Evolutionary conservation across 805 yeast species (phyloP), one percentile per base, ranked within the genome.

Genomic region (Debaryomyces prosopidis): DNA sequence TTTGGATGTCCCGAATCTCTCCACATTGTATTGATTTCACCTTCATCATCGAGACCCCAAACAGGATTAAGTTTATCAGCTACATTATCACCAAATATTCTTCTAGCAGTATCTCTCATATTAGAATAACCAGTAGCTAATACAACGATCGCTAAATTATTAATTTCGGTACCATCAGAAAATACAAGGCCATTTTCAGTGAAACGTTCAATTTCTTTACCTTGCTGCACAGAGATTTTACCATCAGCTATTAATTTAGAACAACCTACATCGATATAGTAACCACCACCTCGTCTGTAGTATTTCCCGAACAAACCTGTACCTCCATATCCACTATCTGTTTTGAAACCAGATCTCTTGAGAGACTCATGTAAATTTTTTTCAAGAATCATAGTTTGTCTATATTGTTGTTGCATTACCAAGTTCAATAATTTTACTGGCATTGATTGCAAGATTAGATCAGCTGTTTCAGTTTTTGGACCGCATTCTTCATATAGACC

Each of bases 211-310:
- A 74, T 63, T 15, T 54, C 53, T 38, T 52, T 59, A 6, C 73
- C 71, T 39, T 64, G 61, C 55, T 69, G 64, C 39, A 74, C 55
- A 26, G 59, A 55, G 46, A 74, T 66, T 47, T 68, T 68, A 12
- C 71, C 75, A 10, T 69, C 68, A 34, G 61, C 57, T 45, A 74
- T 69, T 46, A 67, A 53, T 34, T 60, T 62, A 28, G 76, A 69
- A 46, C 71, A 65, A 7, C 79, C 79, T 37, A 71, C 76, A 49
- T 74, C 77, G 45, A 69, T 70, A 51, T 74, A 74, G 52, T 73
- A 74, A 36, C 79, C 79, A 1, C 78, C 76, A 27, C 75, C 75
- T 52, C 71, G 62, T 41, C 75, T 58, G 49, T 58, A 60, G 48
- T 71, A 66, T 42, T 68, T 56, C 16, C 75, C 70, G 44, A 68